Evolutionary conservation across 768 basidiomycete species (phyloP).

Genomic region (Boletus speciosus): DNA sequence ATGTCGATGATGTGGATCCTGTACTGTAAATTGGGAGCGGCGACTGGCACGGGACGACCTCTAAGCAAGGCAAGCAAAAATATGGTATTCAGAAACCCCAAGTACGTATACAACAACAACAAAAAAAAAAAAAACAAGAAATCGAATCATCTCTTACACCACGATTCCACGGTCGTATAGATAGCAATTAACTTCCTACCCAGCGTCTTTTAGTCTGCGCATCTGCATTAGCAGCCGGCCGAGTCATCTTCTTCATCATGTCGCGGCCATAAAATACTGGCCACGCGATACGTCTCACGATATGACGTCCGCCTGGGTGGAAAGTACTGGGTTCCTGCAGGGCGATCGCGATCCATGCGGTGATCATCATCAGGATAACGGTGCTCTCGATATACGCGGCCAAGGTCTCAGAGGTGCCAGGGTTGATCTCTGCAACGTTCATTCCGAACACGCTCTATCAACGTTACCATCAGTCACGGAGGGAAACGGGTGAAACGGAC

Average conservation of each 20-base stretch:
- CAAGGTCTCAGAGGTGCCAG: conserved; percentile 30
- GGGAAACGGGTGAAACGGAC: no score
- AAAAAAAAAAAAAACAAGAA: no score
- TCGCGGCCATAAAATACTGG: conserved; percentile 8
- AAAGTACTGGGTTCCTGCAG: conserved; percentile 37
- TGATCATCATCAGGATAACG: conserved; percentile 46
- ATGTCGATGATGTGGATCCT: no score
- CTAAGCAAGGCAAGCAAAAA: no score
- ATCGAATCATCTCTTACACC: no score
- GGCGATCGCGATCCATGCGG: conserved; percentile 55
- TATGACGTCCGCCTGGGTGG: conserved; percentile 5
- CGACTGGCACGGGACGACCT: no score
- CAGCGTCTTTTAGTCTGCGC: neutral
- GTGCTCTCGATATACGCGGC: conserved; percentile 41
- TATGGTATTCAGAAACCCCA: no score
- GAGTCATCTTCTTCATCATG: neutral
- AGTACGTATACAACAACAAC: no score
- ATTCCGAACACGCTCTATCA: conserved; percentile 32
- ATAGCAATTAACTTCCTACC: neutral
- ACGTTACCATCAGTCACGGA: conserved; percentile 1
- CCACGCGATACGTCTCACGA: conserved; percentile 19
- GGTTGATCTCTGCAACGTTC: conserved; percentile 32
- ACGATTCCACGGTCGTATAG: no score
- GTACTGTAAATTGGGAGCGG: no score
- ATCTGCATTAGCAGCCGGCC: neutral